Base-by-base conservation (phyloP, 495 filamentous ascomycete genomes). In the Thozetella sp. region DNA sequence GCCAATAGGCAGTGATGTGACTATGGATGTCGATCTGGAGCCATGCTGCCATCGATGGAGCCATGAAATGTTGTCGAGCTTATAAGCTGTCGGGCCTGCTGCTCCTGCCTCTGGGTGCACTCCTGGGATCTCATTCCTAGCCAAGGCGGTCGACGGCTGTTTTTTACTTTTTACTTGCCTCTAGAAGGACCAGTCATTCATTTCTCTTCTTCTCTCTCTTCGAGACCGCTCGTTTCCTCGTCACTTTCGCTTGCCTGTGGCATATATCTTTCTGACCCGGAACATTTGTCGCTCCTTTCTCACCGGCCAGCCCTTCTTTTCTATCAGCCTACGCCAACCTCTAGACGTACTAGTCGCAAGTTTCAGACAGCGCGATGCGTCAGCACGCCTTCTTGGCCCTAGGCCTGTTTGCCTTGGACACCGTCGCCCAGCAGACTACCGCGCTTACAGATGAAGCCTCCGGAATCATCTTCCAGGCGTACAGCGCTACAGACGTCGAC, bases 381-480 rank as follows among this genome's bases (percentile, higher is more conserved):
- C 43, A 20, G n/a, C 43, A 19, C 43, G 20, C 12, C 43, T 20
- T 48, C 10, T 48, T 48, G 43, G n/a, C 43, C 43, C 43, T 48
- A n/a, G 43, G 43, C 20, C 43, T 48, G 43, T 13, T 10, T 20
- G 20, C 43, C 43, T n/a, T 48, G n/a, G 43, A n/a, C 10, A n/a
- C 43, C 43, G 4, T 48, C n/a, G 43, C 43, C 43, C 43, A 48
- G n/a, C 43, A 48, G n/a, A 48, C 43, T n/a, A 48, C 43, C 6
- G 12, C 43, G 4, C 3, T 10, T n/a, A 48, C 43, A 19, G 43
- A 48, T 20, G 9, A 11, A 48, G 43, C 43, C 12, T 48, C 66
- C 37, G 69, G 71, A 1, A 75, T 77, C 30, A 66, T 62, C 22
- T 75, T 77, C 58, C 62, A 71, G 54, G 60, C 63, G 54, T 63